Base-by-base conservation (phyloP, 108 stramenopile species). In the Skeletonema tropicum region DNA sequence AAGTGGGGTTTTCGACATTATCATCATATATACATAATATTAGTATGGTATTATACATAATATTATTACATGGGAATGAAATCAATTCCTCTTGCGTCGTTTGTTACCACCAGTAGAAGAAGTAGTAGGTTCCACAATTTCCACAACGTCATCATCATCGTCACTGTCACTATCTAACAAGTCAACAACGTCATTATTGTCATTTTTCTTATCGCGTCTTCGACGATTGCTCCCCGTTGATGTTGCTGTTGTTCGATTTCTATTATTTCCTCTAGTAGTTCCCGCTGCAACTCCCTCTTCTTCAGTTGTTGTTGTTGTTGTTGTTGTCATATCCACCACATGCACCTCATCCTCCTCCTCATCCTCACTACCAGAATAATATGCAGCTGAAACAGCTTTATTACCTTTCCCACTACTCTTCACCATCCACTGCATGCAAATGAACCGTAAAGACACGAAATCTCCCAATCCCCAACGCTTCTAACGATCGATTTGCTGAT, bases 391-490 rank as follows among this genome's bases (percentile, higher is more conserved):
- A 29, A 2, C 26, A 29, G 26, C 26, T 1, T 1, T 29, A 29
- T 1, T 29, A 29, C 1, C 26, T 29, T 29, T 29, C 1, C 26
- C 26, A 29, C 26, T 2, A 29, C 26, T 33, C 57, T 52, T 39
- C 2, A 12, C 38, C 9, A 39, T n/a, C 10, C 38, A 9, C 38
- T 11, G 77, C 70, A 66, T 80, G 83, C 70, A 84, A 57, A 61
- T 85, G 84, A 4, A 85, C 12, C 6, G 64, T 32, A 36, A 70
- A 78, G 23, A 81, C 64, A 48, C 65, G 58, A 72, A 79, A 78
- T 5, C 41, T 82, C 12, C 87, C 89, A 61, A 89, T 63, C 0
- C 89, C 89, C 41, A 93, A 68, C 19, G 75, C 79, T 12, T 80
- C 23, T 33, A 93, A 64, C 0, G 81, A 70, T 19, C 92, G 87